Conservation (phyloP, 306 rosid genomes). For the Benincasa hispida region DNA sequence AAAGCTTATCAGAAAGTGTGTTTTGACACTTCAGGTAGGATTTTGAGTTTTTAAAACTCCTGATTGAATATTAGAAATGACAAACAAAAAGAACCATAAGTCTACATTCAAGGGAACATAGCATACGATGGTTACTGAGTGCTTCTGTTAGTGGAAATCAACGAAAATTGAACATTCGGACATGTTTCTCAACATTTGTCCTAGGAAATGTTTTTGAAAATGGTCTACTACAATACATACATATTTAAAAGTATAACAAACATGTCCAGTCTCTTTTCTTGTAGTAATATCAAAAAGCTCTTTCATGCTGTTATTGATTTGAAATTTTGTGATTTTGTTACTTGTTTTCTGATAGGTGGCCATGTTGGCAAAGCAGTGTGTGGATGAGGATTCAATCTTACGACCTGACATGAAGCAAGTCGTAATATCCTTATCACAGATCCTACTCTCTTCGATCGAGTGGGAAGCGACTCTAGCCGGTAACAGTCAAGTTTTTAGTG, state of each 20-base stretch:
- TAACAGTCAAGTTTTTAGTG: constrained; percentile 96
- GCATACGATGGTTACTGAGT: neutral
- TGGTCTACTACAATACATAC: neutral
- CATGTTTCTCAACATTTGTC: neutral
- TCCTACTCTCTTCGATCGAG: constrained; percentile 77
- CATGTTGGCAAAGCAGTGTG: constrained; percentile 81
- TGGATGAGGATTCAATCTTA: constrained; percentile 81
- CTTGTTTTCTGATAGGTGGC: constrained; percentile 41
- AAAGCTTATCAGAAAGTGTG: neutral
- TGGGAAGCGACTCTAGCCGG: constrained; percentile 99
- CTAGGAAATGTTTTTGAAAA: neutral
- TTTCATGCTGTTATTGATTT: neutral
- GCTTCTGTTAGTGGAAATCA: neutral
- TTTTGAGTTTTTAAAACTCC: neutral
- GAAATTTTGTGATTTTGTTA: constrained; percentile 7
- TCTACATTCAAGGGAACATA: neutral
- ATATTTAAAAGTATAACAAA: neutral
- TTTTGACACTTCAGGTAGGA: neutral
- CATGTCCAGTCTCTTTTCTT: neutral
- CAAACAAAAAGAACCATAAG: neutral
- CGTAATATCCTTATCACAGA: constrained; percentile 86
- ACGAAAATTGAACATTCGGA: neutral
- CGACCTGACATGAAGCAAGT: constrained; percentile 88
- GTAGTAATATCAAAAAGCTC: neutral
- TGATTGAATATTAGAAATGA: neutral